These are phyloP conservation scores for Beauveria sp. DNA, from an alignment of 2,329 filamentous ascomycete genomes.

Conservation along the genomic window DNA sequence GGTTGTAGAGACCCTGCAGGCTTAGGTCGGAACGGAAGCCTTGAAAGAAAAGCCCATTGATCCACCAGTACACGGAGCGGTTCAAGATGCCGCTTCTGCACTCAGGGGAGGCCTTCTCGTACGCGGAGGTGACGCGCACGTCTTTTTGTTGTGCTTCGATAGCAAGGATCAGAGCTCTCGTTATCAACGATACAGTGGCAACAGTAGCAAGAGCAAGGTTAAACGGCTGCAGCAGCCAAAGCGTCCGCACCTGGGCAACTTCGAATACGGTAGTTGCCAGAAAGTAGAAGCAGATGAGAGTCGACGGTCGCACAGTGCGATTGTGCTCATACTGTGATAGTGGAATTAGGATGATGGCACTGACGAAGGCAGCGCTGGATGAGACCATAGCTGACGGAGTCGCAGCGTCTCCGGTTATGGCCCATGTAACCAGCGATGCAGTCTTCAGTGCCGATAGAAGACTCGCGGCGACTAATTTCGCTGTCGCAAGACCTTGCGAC, in stretches of 20 bases:
- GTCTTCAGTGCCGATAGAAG: background rate
- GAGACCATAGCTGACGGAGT: background rate
- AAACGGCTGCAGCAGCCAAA: background rate
- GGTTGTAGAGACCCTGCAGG: background rate
- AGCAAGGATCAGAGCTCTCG: background rate
- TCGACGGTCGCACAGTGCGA: background rate
- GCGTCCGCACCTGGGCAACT: background rate
- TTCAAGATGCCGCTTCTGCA: background rate
- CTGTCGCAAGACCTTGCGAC: background rate
- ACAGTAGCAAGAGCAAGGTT: conserved; percentile 1
- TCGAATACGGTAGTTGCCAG: background rate
- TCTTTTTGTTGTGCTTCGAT: conserved; percentile 1
- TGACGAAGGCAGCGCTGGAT: background rate
- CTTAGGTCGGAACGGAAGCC: conserved; percentile 1
- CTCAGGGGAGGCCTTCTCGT: background rate
- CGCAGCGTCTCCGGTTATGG: background rate
- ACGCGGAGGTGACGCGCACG: background rate
- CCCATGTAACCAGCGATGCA: background rate
- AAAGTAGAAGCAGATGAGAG: conserved; percentile 1
- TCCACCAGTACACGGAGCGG: conserved; percentile 2
- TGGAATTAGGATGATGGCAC: background rate
- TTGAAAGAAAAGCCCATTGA: background rate
- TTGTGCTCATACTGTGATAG: conserved; percentile 6
- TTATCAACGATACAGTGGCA: background rate
- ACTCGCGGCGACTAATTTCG: background rate